Evolutionary conservation across 306 rosid genomes (phyloP).

Genomic region (Carpinus viminea): DNA sequence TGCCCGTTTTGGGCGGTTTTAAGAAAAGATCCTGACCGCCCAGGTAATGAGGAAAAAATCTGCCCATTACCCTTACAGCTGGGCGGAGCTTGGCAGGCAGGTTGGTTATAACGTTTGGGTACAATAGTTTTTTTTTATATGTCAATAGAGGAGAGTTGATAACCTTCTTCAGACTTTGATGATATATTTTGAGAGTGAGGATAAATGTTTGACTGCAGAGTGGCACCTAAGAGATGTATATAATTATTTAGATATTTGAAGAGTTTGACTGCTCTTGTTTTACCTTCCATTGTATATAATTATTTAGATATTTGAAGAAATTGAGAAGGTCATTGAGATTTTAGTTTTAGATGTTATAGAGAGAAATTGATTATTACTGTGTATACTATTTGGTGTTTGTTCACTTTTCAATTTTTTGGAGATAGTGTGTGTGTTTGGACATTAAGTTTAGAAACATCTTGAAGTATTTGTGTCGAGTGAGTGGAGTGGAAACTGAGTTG

Average conservation of each 20-base stretch:
- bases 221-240: neutral
- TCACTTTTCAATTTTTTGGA: neutral
- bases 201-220: neutral
- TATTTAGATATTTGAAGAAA: neutral
- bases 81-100: too few relatives aligned
- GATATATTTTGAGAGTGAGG: neutral
- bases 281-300: neutral
- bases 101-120: too few relatives aligned
- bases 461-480: neutral
- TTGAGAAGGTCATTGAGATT: neutral
- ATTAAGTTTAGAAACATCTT: neutral
- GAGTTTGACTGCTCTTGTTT: neutral
- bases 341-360: neutral
- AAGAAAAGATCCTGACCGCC: too few relatives aligned
- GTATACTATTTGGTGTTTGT: neutral
- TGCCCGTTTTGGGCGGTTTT: too few relatives aligned
- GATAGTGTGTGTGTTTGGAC: neutral
- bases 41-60: too few relatives aligned
- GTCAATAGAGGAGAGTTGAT: too few relatives aligned
- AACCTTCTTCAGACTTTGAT: neutral
- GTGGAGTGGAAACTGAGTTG: neutral
- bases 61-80: too few relatives aligned
- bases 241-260: too few relatives aligned
- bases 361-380: neutral
- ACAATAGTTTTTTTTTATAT: too few relatives aligned